Conservation (phyloP, 2,329 filamentous ascomycete species). For the Lachnellula occidentalis region DNA sequence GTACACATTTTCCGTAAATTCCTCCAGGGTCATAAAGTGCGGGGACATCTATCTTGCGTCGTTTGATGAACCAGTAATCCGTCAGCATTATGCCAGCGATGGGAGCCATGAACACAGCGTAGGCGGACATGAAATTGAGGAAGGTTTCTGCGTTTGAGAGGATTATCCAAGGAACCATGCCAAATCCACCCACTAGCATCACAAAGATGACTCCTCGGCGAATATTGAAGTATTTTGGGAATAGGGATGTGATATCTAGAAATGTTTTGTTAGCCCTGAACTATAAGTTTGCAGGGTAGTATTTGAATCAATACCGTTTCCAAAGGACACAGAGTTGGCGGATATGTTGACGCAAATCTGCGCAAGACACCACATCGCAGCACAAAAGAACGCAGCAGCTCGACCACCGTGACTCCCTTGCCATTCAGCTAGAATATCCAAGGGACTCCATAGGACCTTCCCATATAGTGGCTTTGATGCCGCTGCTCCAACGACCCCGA, state of each 20-base stretch:
- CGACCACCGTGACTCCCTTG: constrained; percentile 21
- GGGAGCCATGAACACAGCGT: constrained; percentile 32
- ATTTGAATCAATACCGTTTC: constrained; percentile 12
- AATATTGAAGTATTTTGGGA: constrained; percentile 45
- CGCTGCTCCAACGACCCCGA: constrained; percentile 19
- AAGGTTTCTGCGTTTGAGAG: constrained; percentile 27
- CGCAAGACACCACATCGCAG: constrained; percentile 18
- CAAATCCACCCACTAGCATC: constrained; percentile 38
- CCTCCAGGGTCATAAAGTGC: constrained; percentile 27
- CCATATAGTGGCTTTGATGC: constrained; percentile 23
- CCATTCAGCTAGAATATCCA: constrained; percentile 18
- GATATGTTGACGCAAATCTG: constrained; percentile 35
- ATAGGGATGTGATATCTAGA: constrained; percentile 37
- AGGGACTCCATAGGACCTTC: constrained; percentile 21
- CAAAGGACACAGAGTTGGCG: constrained; percentile 31
- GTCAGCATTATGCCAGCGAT: constrained; percentile 33
- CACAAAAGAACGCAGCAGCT: constrained; percentile 24
- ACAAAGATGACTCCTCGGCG: constrained; percentile 38
- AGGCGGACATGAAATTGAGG: constrained; percentile 26
- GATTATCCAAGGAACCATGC: constrained; percentile 42
- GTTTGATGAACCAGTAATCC: constrained; percentile 29
- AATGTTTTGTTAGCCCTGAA: neutral
- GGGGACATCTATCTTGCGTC: constrained; percentile 27
- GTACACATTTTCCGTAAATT: constrained; percentile 8
- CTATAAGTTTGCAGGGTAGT: neutral